phyloP scores from a whole-genome alignment of 2,329 filamentous ascomycete genomes.

The Fusarium tuaranense region DNA sequence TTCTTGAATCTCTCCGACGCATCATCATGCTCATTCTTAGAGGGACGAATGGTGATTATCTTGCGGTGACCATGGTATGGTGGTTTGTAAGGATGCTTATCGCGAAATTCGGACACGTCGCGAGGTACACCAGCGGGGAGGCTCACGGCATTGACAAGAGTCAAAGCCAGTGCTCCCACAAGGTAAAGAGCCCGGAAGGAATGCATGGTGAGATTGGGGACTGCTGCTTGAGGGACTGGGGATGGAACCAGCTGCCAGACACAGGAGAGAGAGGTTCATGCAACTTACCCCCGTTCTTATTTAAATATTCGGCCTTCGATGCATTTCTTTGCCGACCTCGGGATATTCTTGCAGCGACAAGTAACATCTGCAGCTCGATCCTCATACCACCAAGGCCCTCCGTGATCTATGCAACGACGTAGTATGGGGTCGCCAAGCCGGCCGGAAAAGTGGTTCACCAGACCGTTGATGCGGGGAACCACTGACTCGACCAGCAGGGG shows the following conservation, averaged over 20 bases:
- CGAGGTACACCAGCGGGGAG: constrained; percentile 17
- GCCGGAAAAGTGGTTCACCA: constrained; percentile 1
- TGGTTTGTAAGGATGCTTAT: constrained; percentile 25
- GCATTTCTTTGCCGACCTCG: background rate
- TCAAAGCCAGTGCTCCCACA: background rate
- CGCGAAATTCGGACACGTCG: constrained; percentile 27
- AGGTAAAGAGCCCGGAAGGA: background rate
- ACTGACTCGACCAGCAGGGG: background rate
- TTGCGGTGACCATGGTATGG: constrained; percentile 21
- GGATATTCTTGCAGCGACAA: background rate
- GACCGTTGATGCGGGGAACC: background rate
- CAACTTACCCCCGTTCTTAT: background rate
- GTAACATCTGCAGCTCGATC: background rate
- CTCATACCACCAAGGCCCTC: background rate
- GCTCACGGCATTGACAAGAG: background rate
- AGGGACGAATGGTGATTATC: constrained; percentile 45
- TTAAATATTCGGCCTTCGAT: background rate
- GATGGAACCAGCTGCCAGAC: background rate
- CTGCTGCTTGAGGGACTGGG: background rate
- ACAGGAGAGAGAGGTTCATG: background rate
- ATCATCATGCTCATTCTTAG: constrained; percentile 66
- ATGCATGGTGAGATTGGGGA: background rate
- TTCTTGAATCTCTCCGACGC: constrained; percentile 66
- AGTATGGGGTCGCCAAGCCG: background rate
- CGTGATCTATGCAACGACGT: background rate